Conservation (phyloP, 139 green algal genomes). For the Chlorella sp. region DNA sequence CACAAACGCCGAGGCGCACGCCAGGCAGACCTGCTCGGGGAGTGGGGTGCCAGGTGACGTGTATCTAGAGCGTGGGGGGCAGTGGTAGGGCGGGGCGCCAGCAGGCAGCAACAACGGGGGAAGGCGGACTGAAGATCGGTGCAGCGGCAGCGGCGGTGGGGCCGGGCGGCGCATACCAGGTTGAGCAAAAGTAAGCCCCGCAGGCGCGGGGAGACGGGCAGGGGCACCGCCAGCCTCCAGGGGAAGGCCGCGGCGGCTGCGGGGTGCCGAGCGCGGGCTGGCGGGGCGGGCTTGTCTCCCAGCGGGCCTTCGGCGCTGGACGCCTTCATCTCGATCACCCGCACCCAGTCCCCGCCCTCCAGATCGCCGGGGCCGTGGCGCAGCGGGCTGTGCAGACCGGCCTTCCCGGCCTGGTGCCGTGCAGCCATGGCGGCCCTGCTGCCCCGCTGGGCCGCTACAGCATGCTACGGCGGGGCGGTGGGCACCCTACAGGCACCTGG, state of each 20-base stretch:
- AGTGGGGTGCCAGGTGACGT: not conserved
- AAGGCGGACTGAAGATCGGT: too few species aligned
- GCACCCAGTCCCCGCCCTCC: not conserved
- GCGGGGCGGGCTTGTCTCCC: not conserved
- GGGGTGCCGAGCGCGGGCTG: not conserved
- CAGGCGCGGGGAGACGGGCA: conserved; percentile 19
- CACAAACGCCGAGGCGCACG: conserved; percentile 49
- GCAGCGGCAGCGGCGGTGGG: not conserved
- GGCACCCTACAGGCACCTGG: too few species aligned
- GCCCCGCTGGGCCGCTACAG: too few species aligned
- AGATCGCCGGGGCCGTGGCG: not conserved
- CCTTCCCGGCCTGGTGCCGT: too few species aligned
- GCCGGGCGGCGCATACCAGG: not conserved
- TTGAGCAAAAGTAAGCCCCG: conserved; percentile 51
- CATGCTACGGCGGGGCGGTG: too few species aligned
- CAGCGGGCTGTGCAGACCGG: too few species aligned
- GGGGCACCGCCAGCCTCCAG: conserved; percentile 11
- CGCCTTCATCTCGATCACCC: conserved; percentile 8
- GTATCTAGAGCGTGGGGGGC: not conserved
- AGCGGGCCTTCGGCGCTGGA: too few species aligned
- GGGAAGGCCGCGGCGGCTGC: not conserved
- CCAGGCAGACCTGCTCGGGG: conserved; percentile 34
- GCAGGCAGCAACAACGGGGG: not conserved
- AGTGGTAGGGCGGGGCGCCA: not conserved
- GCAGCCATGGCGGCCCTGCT: too few species aligned